Base-by-base conservation (phyloP, 2,329 filamentous ascomycete species). In the Colletotrichum noveboracense region DNA sequence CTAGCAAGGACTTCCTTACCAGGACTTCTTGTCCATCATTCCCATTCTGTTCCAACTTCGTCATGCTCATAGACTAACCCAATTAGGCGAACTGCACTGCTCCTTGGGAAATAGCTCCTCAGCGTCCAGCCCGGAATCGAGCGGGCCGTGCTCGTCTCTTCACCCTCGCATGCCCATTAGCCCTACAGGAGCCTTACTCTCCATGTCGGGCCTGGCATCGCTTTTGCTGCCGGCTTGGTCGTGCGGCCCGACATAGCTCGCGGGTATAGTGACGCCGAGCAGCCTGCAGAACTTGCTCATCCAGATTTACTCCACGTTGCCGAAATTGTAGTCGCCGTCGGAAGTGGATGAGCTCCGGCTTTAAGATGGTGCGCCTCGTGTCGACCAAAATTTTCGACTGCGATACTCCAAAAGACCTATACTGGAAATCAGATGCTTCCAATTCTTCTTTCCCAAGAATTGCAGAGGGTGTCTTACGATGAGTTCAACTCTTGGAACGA, bases 151-250 rank as follows among this genome's bases (percentile, higher is more conserved):
- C 79, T 91, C 89, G 6, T 83, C 84, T 2, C 87, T 88, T 89
- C 89, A 91, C 78, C 91, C 89, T 1, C 87, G 89, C 58, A 86
- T 88, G 3, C 86, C 89, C 89, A 91, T 91, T 32, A 91, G 79
- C 3, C 89, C 89, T 3, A 91, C 85, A 0, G 89, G 89, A 0
- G 91, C 82, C 75, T 85, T 86, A 0, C 85, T 87, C 24, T 78
- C 77, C 0, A 80, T 83, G 13, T 84, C 80, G 38, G 80, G 80
- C 2, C 80, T 81, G 2, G 82, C 83, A 0, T 86, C 78, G 2
- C 80, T 76, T 0, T 83, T 84, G 0, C 81, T 83, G 5, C 74
- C 77, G 6, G 80, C 77, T 16, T 76, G 74, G 0, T 82, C 83
- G 7, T 84, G 82, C 0, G 87, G 86, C 16, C 83, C 79, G 0